phyloP scores from a whole-genome alignment of 1,284 basidiomycete genomes.

The Austroboletus novae-zelandiae region DNA sequence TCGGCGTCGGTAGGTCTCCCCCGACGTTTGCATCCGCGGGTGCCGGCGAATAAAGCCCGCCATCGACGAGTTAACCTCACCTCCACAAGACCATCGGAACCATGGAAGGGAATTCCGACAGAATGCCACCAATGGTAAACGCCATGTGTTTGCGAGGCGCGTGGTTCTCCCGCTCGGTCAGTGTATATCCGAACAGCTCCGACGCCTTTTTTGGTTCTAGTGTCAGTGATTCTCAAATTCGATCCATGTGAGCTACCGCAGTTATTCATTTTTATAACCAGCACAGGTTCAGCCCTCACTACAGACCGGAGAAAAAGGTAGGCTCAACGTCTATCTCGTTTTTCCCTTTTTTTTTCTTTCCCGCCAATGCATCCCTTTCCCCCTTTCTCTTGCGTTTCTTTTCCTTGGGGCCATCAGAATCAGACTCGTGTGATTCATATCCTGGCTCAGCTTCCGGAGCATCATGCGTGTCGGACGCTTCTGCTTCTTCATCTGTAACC shows the following conservation, averaged over 20 bases:
- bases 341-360: constrained; percentile 56
- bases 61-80: background rate
- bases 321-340: constrained; percentile 53
- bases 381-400: constrained; percentile 59
- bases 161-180: too few species aligned
- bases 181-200: too few species aligned
- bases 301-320: constrained; percentile 73
- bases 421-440: constrained; percentile 32
- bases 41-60: background rate
- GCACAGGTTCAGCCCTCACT: constrained; percentile 7
- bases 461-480: background rate
- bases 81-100: background rate
- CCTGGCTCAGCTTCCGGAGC: constrained; percentile 5
- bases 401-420: constrained; percentile 39
- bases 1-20: constrained; percentile 1
- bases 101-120: background rate
- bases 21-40: background rate
- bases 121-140: too few species aligned
- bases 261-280: too few species aligned
- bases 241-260: too few species aligned
- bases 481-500: constrained; percentile 7
- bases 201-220: too few species aligned
- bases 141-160: too few species aligned
- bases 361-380: constrained; percentile 46
- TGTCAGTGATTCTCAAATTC: too few species aligned